Percentiles rank a stretch among this genome's conserved stretches.
These are phyloP conservation scores for Penicillium brevicompactum DNA, from an alignment of 2,329 filamentous ascomycete species.

Conservation along the genomic window DNA sequence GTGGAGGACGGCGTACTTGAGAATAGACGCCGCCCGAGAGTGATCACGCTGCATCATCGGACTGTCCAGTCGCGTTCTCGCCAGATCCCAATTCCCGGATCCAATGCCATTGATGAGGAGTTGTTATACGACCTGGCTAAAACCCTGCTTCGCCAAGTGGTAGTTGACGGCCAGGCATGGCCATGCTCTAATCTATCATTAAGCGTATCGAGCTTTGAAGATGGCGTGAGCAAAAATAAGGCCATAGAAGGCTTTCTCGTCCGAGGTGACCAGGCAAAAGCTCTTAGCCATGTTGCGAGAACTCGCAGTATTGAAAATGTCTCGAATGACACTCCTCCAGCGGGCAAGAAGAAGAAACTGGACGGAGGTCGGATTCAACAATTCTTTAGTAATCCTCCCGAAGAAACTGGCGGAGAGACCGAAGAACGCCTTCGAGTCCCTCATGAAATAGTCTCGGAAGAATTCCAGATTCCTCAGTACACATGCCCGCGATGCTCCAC, in stretches of 20 bases:
- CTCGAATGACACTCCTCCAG: slow-evolving; percentile 17
- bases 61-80: slow-evolving; percentile 73
- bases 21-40: slow-evolving; percentile 81
- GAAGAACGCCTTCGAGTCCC: neutral
- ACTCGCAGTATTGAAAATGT: slow-evolving; percentile 15
- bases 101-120: slow-evolving; percentile 71
- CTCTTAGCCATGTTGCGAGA: slow-evolving; percentile 33
- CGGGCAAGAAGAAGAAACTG: slow-evolving; percentile 49
- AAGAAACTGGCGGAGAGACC: neutral
- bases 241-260: slow-evolving; percentile 87
- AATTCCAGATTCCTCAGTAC: slow-evolving; percentile 28
- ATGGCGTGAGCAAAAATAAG: slow-evolving; percentile 79
- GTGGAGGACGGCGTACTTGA: slow-evolving; percentile 89
- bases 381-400: slow-evolving; percentile 56
- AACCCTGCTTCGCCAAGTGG: slow-evolving; percentile 73
- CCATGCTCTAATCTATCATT: slow-evolving; percentile 89
- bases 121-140: slow-evolving; percentile 75
- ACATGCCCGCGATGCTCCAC: slow-evolving; percentile 69
- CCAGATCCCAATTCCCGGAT: slow-evolving; percentile 74
- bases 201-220: slow-evolving; percentile 89
- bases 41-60: slow-evolving; percentile 81
- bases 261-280: slow-evolving; percentile 60
- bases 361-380: slow-evolving; percentile 57
- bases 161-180: slow-evolving; percentile 78
- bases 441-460: neutral